Conservation (phyloP, 768 basidiomycete genomes). For the Kwoniella pini region DNA sequence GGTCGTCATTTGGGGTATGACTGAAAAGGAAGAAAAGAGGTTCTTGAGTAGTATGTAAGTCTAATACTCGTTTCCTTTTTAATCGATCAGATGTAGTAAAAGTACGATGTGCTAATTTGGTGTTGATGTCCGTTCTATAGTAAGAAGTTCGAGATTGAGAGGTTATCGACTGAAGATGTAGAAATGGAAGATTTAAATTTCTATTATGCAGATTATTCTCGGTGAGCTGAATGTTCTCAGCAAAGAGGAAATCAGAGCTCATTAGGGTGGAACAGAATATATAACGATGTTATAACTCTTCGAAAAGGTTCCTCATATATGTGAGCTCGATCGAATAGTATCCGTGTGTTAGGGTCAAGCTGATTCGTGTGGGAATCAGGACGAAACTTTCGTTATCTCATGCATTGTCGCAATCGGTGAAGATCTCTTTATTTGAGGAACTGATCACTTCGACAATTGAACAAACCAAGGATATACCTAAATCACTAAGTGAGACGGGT, state of each 20-base stretch:
- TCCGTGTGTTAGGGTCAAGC: no score
- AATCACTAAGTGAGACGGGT: conserved; percentile 87
- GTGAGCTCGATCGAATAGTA: conserved; percentile 58
- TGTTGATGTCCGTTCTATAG: conserved; percentile 56
- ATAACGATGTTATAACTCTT: conserved; percentile 92
- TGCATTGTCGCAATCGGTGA: conserved; percentile 92
- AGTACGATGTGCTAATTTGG: no score
- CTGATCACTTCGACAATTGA: conserved; percentile 90
- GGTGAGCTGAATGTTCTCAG: conserved; percentile 59
- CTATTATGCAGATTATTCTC: conserved; percentile 94
- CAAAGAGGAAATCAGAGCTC: not conserved
- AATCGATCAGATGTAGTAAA: not conserved
- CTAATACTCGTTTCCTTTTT: not conserved
- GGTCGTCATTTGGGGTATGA: conserved; percentile 98
- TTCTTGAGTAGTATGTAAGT: conserved; percentile 87
- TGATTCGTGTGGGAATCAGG: conserved; percentile 59
- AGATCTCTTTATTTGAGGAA: conserved; percentile 95
- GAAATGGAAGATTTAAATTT: conserved; percentile 98
- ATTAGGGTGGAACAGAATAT: conserved; percentile 63
- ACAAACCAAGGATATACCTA: conserved; percentile 94
- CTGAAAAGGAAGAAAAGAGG: conserved; percentile 83
- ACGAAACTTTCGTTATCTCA: conserved; percentile 94
- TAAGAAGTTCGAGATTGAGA: conserved; percentile 91
- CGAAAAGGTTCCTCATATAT: conserved; percentile 94
- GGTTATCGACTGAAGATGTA: conserved; percentile 76